A percentile compares a stretch with the other conserved stretches of the same genome.
Conservation (phyloP, 1,284 basidiomycete genomes). For the Irpex sp. region DNA sequence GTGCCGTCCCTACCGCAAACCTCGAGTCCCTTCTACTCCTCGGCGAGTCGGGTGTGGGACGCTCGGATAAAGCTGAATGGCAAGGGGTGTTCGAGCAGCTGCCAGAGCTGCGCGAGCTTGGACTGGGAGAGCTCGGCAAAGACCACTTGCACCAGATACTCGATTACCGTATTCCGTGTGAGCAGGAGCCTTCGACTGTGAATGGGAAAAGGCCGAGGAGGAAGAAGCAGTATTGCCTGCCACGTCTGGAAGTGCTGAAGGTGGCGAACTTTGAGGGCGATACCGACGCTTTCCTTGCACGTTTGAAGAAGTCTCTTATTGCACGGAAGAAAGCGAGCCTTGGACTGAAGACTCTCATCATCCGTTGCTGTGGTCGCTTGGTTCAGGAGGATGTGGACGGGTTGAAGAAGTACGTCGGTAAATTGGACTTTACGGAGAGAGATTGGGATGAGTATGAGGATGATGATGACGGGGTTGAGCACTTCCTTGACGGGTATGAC, state of each 20-base stretch:
- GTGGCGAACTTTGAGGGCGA: not conserved
- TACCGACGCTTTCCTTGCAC: not conserved
- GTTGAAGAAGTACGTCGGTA: not conserved
- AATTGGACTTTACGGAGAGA: not conserved
- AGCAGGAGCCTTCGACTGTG: not conserved
- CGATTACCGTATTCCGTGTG: not conserved
- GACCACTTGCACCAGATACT: not conserved
- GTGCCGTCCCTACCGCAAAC: not conserved
- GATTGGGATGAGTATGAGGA: too few relatives aligned
- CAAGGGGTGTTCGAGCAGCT: not conserved
- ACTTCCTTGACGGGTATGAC: too few relatives aligned
- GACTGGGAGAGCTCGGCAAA: not conserved
- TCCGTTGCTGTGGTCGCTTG: not conserved
- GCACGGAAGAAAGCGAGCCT: not conserved
- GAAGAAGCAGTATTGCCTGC: not conserved
- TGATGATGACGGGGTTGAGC: too few relatives aligned
- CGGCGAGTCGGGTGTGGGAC: not conserved
- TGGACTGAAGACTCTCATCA: not conserved
- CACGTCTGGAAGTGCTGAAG: not conserved
- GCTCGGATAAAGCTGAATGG: not conserved
- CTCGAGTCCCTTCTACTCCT: not conserved
- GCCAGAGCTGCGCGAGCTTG: not conserved
- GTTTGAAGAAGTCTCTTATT: not conserved
- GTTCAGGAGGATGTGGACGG: not conserved
- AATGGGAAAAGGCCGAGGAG: not conserved